Percentiles rank a stretch among this genome's conserved stretches.
phyloP scores from a whole-genome alignment of 345 rosid species.

The Euphorbia peplus region DNA sequence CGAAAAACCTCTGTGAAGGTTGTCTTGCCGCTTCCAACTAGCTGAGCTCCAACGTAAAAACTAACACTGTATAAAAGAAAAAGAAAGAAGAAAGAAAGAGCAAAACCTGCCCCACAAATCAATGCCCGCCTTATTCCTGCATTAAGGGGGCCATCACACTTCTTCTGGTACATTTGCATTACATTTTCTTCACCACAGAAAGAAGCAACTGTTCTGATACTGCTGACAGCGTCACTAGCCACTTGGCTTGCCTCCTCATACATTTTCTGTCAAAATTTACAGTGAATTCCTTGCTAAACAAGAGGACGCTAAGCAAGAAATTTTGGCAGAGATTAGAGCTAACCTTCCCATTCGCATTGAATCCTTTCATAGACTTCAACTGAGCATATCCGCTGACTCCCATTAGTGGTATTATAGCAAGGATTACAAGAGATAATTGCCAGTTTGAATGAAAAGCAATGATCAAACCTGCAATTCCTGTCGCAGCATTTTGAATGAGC shows the following conservation, averaged over 20 bases:
- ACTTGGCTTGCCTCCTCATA: constrained; percentile 17
- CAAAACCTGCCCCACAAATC: constrained; percentile 18
- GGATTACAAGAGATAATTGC: constrained; percentile 13
- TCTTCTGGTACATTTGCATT: constrained; percentile 5
- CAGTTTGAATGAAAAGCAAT: constrained; percentile 13
- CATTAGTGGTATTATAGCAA: constrained; percentile 9
- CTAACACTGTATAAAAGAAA: constrained; percentile 8
- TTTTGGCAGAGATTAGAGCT: neutral
- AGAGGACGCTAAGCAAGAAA: neutral
- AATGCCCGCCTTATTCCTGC: constrained; percentile 11
- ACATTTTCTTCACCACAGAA: constrained; percentile 24
- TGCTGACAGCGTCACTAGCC: constrained; percentile 15
- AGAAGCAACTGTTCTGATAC: constrained; percentile 23
- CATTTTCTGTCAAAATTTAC: constrained; percentile 14
- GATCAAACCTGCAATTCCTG: constrained; percentile 7
- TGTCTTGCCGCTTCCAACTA: constrained; percentile 10
- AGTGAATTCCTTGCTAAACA: neutral
- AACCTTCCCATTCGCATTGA: constrained; percentile 13
- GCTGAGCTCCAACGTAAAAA: constrained; percentile 19
- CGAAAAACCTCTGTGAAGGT: constrained; percentile 15
- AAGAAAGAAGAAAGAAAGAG: constrained; percentile 16
- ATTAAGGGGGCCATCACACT: constrained; percentile 14
- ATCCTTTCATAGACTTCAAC: constrained; percentile 8
- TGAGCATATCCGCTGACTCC: constrained; percentile 10
- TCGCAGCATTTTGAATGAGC: constrained; percentile 9